Percentiles rank a stretch among this genome's conserved stretches.
These are phyloP conservation scores for Capsella bursapastoris DNA, from an alignment of 345 rosid species.

Conservation along the genomic window DNA sequence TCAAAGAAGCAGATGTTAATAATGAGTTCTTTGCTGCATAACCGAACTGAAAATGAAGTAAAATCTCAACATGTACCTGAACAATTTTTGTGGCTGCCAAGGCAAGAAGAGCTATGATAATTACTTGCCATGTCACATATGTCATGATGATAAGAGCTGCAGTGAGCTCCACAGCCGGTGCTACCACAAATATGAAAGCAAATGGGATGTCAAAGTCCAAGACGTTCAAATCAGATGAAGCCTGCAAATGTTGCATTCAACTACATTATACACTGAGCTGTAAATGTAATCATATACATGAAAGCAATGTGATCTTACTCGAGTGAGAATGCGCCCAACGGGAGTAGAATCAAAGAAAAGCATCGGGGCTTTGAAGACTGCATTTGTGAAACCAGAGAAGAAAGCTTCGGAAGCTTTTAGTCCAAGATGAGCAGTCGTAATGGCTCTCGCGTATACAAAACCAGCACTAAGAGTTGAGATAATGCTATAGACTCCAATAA, in stretches of 20 bases:
- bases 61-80: slow-evolving; percentile 53
- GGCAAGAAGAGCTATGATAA: slow-evolving; percentile 62
- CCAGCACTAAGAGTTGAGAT: slow-evolving; percentile 61
- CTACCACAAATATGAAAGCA: slow-evolving; percentile 48
- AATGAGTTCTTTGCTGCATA: slow-evolving; percentile 10
- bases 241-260: slow-evolving; percentile 49
- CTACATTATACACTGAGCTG: background rate
- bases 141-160: slow-evolving; percentile 60
- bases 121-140: slow-evolving; percentile 83
- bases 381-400: slow-evolving; percentile 66
- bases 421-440: slow-evolving; percentile 59
- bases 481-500: slow-evolving; percentile 66
- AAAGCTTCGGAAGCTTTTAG: slow-evolving; percentile 70
- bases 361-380: slow-evolving; percentile 77
- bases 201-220: slow-evolving; percentile 71
- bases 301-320: slow-evolving; percentile 52
- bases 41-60: background rate
- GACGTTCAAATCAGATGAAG: slow-evolving; percentile 73
- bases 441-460: slow-evolving; percentile 56
- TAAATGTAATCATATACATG: slow-evolving; percentile 17
- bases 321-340: slow-evolving; percentile 70
- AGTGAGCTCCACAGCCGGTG: slow-evolving; percentile 51
- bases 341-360: slow-evolving; percentile 84
- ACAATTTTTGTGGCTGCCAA: slow-evolving; percentile 55
- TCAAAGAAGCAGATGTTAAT: slow-evolving; percentile 5